Evolutionary conservation across 2,329 filamentous ascomycete species (phyloP).

Genomic region (Cryphonectria japonica): DNA sequence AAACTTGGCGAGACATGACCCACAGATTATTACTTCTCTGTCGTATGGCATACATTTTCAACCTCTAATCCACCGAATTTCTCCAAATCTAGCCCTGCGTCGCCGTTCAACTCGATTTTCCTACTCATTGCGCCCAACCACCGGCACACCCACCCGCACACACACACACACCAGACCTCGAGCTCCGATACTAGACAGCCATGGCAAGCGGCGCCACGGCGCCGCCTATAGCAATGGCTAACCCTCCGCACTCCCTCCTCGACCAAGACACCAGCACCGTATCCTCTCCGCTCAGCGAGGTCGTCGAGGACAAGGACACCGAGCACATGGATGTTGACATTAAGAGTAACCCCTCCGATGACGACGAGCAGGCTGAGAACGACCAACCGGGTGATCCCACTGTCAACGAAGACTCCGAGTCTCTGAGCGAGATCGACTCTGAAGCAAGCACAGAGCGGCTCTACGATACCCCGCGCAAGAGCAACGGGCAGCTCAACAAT

Average conservation of each 20-base stretch:
- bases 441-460: slow-evolving; percentile 95
- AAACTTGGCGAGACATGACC: slow-evolving; percentile 24
- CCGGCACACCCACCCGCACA: slow-evolving; percentile 1
- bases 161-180: neutral
- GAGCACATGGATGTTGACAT: slow-evolving; percentile 63
- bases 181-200: slow-evolving; percentile 9
- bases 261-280: slow-evolving; percentile 66
- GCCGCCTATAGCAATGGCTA: slow-evolving; percentile 53
- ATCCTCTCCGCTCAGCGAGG: slow-evolving; percentile 91
- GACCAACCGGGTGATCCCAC: slow-evolving; percentile 30
- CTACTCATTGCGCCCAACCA: slow-evolving; percentile 24
- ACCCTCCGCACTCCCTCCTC: slow-evolving; percentile 51
- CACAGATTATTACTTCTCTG: slow-evolving; percentile 13
- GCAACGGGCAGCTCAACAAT: slow-evolving; percentile 28
- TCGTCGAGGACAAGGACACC: slow-evolving; percentile 73
- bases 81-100: neutral
- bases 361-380: slow-evolving; percentile 30
- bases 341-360: slow-evolving; percentile 29
- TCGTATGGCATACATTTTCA: slow-evolving; percentile 14
- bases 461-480: slow-evolving; percentile 79
- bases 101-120: neutral
- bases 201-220: slow-evolving; percentile 58
- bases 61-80: neutral
- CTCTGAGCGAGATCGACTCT: slow-evolving; percentile 64
- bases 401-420: slow-evolving; percentile 46